Evolutionary conservation across 1,284 basidiomycete species (phyloP), one percentile per base, ranked within the genome.

Genomic region (Trichosporon coremiiforme): DNA sequence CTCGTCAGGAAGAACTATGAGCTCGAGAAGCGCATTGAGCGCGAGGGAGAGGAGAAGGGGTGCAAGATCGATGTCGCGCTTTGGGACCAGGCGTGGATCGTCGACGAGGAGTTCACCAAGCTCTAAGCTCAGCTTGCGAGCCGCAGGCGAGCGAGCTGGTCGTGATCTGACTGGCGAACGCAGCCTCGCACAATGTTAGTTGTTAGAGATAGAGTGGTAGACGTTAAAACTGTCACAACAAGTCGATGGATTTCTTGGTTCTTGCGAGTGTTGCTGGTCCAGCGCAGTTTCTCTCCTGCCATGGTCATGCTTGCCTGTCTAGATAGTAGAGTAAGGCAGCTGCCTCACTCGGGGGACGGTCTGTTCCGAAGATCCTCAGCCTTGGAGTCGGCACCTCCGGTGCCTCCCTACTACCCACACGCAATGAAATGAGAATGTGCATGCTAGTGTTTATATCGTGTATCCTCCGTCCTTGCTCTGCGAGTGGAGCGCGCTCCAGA

Each of bases 1-100:
- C 87, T 93, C 66, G 95, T 93, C 71, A 87, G 95, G 71, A 89
- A 86, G 68, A 87, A 87, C 79, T 89, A 91, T 65, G 93, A 91
- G 64, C 85, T 97, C 53, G 88, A 93, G 75, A 87, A 86, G 74
- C 87, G 92, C 36, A 92, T 97, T 76, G 85, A 86, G 62, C 85
- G 86, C 60, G 91, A 94, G 69, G 92, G 90, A 7, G 81, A 86
- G 65, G 82, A 83, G 57, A 83, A 85, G 41, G 90, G 91, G 15
- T 85, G 95, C 72, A 87, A 88, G 73, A 90, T 90, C 74, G 83
- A 89, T 67, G 87, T 94, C 73, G 87, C 89, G 76, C 90, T 92
- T 77, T 97, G 95, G 94, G 89, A 88, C 13, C 93, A 93, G 62
- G 94, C 94, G 65, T 97, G 95, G 94, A 91, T 96, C 80, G 89